phyloP scores from a whole-genome alignment of 331 rosid species.

The Pyracantha coccinea region DNA sequence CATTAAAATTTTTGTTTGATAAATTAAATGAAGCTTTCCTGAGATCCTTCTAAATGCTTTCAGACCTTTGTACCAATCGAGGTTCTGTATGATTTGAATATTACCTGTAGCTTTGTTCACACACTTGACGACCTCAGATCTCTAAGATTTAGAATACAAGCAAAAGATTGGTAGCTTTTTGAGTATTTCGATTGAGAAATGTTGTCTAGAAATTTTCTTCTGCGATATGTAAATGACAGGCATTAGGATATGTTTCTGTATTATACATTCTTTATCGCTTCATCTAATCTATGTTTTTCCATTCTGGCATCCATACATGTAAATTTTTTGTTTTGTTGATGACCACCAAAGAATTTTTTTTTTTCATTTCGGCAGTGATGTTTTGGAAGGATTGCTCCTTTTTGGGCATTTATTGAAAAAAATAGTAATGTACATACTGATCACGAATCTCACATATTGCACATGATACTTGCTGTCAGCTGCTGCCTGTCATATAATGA shows the following conservation, averaged over 20 bases:
- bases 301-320: neutral
- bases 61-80: neutral
- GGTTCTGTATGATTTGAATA: neutral
- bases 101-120: neutral
- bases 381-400: constrained; percentile 25
- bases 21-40: neutral
- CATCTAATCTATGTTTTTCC: neutral
- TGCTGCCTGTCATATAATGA: constrained; percentile 16
- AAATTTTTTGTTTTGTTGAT: neutral
- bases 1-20: neutral
- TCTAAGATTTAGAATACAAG: neutral
- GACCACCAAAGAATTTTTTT: neutral
- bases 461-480: constrained; percentile 2
- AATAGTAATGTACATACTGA: constrained; percentile 11
- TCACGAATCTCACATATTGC: constrained; percentile 16
- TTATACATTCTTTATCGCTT: neutral
- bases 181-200: neutral
- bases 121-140: neutral
- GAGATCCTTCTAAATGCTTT: neutral
- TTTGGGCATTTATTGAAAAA: constrained; percentile 26
- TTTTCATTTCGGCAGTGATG: neutral
- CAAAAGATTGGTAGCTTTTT: neutral
- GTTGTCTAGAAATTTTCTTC: neutral
- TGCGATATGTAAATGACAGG: neutral
- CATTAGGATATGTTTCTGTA: neutral